Base-by-base conservation (phyloP, 1,284 basidiomycete genomes). In the Sphaerobolus stellatus region DNA sequence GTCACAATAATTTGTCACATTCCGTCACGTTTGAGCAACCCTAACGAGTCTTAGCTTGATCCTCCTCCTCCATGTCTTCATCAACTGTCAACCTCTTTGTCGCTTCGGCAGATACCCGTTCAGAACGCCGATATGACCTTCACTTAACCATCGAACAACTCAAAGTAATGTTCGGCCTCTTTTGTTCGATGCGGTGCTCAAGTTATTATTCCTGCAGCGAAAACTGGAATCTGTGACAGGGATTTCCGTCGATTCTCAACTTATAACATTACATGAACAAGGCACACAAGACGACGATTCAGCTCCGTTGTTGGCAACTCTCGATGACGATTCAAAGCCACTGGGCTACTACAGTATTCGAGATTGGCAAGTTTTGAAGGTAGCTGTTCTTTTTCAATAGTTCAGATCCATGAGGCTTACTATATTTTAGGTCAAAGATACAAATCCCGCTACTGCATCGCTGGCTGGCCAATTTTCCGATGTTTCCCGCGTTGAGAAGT, bases 171-270 rank as follows among this genome's bases (percentile, higher is more conserved):
- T 40, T 22, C 5, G 27, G 13, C 40, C 34, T 30, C 25, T 34
- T 20, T 25, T 9, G 44, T 55, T 43, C 28, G n/a, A 52, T 47
- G 36, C 34, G 20, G 45, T 18, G 30, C 53, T 33, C 46, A 30
- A 50, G 22, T 50, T 25, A 28, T 55, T 27, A 30, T 29, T 45
- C 11, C 33, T 27, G 24, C 29, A 96, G 90, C 77, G 76, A 59
- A 96, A 93, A 63, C 82, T 98, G 25, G 92, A 94, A 66, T 79
- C 86, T 48, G 84, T 98, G 65, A 97, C 94, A n/a, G 95, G 95
- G 16, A 89, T 98, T 52, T 84, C 90, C 1, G 77, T 81, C 4
- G 74, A 75, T 52, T 85, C 86, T 60, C 94, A 97, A 65, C 63
- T 70, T 0, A 80, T 96, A 49, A 72, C 79, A 0, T 67, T 96